Evolutionary conservation across 805 yeast species (phyloP), one percentile per base, ranked within the genome.

Genomic region (Jamesozyma gamospora): DNA sequence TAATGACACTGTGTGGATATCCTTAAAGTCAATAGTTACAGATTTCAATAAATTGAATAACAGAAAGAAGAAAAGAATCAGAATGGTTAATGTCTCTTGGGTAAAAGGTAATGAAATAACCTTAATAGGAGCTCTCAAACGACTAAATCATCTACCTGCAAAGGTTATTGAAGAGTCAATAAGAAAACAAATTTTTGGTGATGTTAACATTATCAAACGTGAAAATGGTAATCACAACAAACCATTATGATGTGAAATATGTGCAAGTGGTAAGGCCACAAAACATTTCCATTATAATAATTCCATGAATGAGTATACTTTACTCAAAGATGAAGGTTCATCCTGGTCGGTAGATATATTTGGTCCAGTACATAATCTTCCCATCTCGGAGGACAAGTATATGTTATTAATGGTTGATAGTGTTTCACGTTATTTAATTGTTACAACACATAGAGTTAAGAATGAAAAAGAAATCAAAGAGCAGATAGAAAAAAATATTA

Each of bases 401-500:
- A 19, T 43, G 32, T 13, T 43, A 15, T 2, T 43, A 9, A 44
- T 41, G 39, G 41, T 44, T 11, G 48, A 41, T 35, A 41, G 26
- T 32, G 36, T 41, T 3, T 39, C 43, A 19, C 19, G 45, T n/a
- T 39, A 30, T 28, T 17, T 36, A 14, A 34, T 41, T 5, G 16
- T 29, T 5, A 28, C 34, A 3, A 32, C 39, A 1, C 44, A 41
- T 16, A 16, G 13, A 11, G 3, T n/a, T 8, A 43, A 39, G 19
- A 36, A 27, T 7, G 5, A 28, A 14, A 25, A 24, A 1, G 15
- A 19, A 14, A 33, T 42, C 6, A 18, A 14, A n/a, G 11, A 11
- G 2, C 42, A 42, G 30, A 29, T 39, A 4, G 30, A 19, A 5
- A 39, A 29, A 10, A 36, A 44, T 14, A 41, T 41, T 2, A 31